Base-by-base conservation (phyloP, 441 rosid species). In the Gossypium schwendimanii region DNA sequence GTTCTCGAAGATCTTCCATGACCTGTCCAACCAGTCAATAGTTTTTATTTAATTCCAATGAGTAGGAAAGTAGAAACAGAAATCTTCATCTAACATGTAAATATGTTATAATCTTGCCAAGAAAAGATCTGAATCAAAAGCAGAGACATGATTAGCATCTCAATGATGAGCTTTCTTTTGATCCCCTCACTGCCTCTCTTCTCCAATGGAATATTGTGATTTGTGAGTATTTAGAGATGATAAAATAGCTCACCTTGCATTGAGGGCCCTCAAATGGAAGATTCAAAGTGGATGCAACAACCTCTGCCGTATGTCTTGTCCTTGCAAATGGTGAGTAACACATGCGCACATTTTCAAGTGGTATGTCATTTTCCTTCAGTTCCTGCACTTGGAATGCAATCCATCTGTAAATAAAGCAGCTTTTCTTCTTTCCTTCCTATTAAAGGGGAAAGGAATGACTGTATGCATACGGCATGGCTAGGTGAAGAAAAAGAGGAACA, bases 291-390 rank as follows among this genome's bases (percentile, higher is more conserved):
- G 92, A 88, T 11, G 93, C 90, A 63, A 80, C 94, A 64, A 87
- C 86, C 76, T 78, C 76, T 18, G 99, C 97, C 9, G 96, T 92
- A 86, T 91, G 94, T 61, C 79, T 82, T 36, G 98, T 94, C 82
- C 97, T 87, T 58, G 97, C 78, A 81, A 92, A 94, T 3, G 97
- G 97, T 3, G 99, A 92, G 83, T 88, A 94, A 79, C 92, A 94
- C 18, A 94, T 89, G 59, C 89, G 89, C 31, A 91, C 96, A 63
- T 74, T 85, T 72, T 87, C 89, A 7, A 85, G 76, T 2, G 83
- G 79, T 39, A 87, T 76, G 66, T 76, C 83, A 18, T 77, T 79
- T 80, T 88, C 90, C 80, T 85, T 80, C 70, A 95, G 80, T 76
- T 85, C 88, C 98, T 94, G 88, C 80, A 80, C 31, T 74, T 17